These are phyloP conservation scores for Sphaerostilbella broomeana DNA, from an alignment of 2,329 filamentous ascomycete genomes.

Conservation along the genomic window DNA sequence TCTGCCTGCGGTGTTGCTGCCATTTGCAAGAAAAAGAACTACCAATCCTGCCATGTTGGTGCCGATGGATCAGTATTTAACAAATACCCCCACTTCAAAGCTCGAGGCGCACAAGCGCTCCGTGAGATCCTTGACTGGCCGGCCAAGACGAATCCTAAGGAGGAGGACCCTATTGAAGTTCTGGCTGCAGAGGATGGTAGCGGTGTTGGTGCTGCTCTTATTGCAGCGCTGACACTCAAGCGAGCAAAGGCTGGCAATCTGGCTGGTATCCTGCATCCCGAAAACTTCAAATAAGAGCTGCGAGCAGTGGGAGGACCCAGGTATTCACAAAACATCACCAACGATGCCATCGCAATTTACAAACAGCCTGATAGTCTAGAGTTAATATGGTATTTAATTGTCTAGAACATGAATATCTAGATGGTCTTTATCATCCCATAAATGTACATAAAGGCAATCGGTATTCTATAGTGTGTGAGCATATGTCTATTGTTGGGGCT, in stretches of 20 bases:
- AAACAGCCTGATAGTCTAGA: no score
- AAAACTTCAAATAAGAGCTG: conserved; percentile 52
- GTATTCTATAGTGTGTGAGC: conserved; percentile 48
- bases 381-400: conserved; percentile 12
- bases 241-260: conserved; percentile 56
- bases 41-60: conserved; percentile 82
- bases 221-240: conserved; percentile 68
- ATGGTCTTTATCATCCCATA: conserved; percentile 46
- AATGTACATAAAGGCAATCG: conserved; percentile 68
- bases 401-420: no score
- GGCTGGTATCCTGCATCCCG: conserved; percentile 57
- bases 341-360: no score
- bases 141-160: conserved; percentile 57
- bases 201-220: conserved; percentile 93
- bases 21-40: conserved; percentile 94
- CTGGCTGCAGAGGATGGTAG: conserved; percentile 89
- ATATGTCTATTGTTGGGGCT: conserved; percentile 2
- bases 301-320: no score
- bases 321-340: no score
- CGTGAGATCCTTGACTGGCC: conserved; percentile 96
- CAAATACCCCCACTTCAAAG: conserved; percentile 98
- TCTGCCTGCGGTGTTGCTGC: conserved; percentile 93
- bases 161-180: conserved; percentile 82
- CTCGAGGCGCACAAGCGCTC: conserved; percentile 78
- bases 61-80: conserved; percentile 98